Evolutionary conservation across 2,329 filamentous ascomycete genomes (phyloP).

Genomic region (Fonsecaea erecta): DNA sequence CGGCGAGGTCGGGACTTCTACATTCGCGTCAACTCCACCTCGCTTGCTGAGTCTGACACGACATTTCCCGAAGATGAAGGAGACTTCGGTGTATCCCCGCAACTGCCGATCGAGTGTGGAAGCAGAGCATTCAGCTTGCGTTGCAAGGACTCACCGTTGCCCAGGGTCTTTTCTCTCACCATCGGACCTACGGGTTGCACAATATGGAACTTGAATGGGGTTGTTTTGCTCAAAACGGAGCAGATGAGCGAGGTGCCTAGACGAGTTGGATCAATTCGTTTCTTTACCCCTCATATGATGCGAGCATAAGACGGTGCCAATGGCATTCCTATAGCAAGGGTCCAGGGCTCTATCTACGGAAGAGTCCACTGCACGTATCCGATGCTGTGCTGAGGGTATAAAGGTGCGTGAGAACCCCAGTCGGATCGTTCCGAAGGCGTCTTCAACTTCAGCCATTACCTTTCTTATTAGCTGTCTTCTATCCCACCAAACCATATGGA

Average conservation of each 20-base stretch:
- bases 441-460: not conserved
- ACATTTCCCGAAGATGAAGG: slow-evolving; percentile 6
- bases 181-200: slow-evolving; percentile 16
- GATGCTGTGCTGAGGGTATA: slow-evolving; percentile 10
- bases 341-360: slow-evolving; percentile 7
- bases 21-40: slow-evolving; percentile 4
- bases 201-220: slow-evolving; percentile 3
- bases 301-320: slow-evolving; percentile 1
- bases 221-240: slow-evolving; percentile 7
- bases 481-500: not conserved
- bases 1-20: not conserved
- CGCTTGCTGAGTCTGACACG: slow-evolving; percentile 14
- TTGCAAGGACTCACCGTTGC: not conserved
- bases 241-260: slow-evolving; percentile 10
- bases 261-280: not conserved
- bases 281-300: slow-evolving; percentile 15
- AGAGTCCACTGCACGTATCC: not conserved
- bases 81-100: not conserved
- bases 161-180: not conserved
- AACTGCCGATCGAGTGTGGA: slow-evolving; percentile 16
- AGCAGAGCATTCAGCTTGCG: not conserved
- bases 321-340: not conserved
- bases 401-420: not conserved
- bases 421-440: not conserved
- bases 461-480: not conserved